Base-by-base conservation (phyloP, 768 basidiomycete species). In the Mycena olivaceomarginata region DNA sequence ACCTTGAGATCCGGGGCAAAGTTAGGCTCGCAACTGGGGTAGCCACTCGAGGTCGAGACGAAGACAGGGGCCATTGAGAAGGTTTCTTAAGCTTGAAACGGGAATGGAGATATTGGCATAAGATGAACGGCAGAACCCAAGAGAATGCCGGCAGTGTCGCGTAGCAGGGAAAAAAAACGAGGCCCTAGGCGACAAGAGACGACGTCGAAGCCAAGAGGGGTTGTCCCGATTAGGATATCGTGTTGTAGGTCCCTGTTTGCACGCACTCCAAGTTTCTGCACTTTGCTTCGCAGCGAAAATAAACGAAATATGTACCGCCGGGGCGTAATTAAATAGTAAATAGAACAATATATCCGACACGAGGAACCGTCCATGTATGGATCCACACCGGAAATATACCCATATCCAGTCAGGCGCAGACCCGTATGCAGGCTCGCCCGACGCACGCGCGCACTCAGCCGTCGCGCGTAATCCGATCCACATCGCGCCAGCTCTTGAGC, bases 401-500 rank as follows among this genome's bases (percentile, higher is more conserved):
- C 31, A 31, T 31, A 31, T 31, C 31, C 31, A 31, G 31, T 31
- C 31, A 4, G 31, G 31, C 31, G 31, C 31, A 31, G 31, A 31
- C 31, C 31, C 39, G 18, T 40, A 31, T 60, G 25, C 60, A 40
- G 57, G 57, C 57, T 31, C 31, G 15, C 46, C 5, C 6, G 25
- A 10, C 13, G 22, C 57, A 2, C 1, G 39, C 11, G 15, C 60
- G 39, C 15, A 22, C 22, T 74, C 16, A 59, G 13, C 60, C 10
- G 46, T 79, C 66, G n/a, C 87, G 85, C 18, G 88, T 87, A 40
- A 84, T 76, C 25, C 78, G 79, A 72, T 89, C 87, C 40, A 89
- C 85, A 10, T 87, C 84, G 72, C 84, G 87, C 88, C 89, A 90
- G 77, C 83, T 85, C 64, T 83, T 85, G 40, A 90, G 82, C 63